Evolutionary conservation across 352 stramenopile species (phyloP), one percentile per base, ranked within the genome.

Genomic region (Phytophthora pinifolia): DNA sequence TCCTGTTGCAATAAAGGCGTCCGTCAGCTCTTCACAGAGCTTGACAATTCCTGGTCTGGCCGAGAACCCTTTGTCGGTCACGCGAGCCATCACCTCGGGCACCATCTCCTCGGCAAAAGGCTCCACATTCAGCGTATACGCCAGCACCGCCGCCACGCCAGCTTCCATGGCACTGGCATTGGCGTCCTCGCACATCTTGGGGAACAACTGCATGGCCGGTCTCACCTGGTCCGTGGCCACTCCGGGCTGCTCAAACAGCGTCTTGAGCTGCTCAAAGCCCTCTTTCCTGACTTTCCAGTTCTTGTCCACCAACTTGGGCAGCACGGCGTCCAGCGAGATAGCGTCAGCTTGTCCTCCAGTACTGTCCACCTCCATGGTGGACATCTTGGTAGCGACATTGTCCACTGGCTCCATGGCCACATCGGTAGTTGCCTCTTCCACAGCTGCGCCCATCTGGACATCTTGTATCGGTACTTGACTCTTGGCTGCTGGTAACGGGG

Each of bases 221-320:
- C 60, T 42, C 31, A 87, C 74, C 27, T 83, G 72, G 17, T 71
- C 70, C 6, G 62, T 67, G 17, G 72, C 60, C 12, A 78, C 62
- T 36, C 64, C 73, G 10, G 62, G 49, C 37, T 70, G 72, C 35
- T 92, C 82, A 31, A 84, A 88, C 32, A 78, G 45, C 9, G 63
- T 52, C 44, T 90, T 95, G 39, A 91, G 57, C 32, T 88, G 53
- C 18, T 94, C 86, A 47, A 84, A 94, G 0, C 67, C 86, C 63
- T 89, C 77, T 73, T 94, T 96, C 7, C 86, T 73, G 13, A 86
- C 56, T 68, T 93, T 94, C 86, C 86, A 96, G 65, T 89, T 92
- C 65, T 92, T 94, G 47, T 95, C 83, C 12, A 65, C 70, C 42
- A 93, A 17, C 44, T 89, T 79, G 12, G 67, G 61, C 25, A 89